phyloP scores from a whole-genome alignment of 176 grass and related monocot genomes.

The Rhynchospora tenuis region DNA sequence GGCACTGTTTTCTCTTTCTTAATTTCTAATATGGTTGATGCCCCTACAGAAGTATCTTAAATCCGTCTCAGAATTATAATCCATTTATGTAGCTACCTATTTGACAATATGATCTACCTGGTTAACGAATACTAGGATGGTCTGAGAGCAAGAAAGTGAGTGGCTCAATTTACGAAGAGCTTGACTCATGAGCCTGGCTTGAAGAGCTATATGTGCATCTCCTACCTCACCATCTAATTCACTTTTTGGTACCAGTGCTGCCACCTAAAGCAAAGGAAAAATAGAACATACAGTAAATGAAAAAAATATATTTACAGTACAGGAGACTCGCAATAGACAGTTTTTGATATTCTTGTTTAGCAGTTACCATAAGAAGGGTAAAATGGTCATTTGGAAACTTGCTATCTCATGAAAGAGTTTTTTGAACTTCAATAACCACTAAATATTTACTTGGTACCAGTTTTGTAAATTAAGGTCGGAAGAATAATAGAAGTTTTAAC shows the following conservation, averaged over 20 bases:
- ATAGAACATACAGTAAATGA: background rate
- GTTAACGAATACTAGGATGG: constrained; percentile 45
- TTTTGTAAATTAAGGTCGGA: background rate
- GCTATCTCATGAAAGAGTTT: background rate
- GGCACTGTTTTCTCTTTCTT: background rate
- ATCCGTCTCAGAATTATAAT: background rate
- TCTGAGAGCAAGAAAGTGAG: constrained; percentile 37
- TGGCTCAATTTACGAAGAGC: constrained; percentile 47
- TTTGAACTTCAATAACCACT: background rate
- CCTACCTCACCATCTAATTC: constrained; percentile 52
- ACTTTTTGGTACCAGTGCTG: constrained; percentile 50
- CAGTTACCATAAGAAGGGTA: background rate
- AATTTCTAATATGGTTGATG: background rate
- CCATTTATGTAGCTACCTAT: background rate
- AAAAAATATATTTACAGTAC: background rate
- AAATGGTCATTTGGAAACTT: background rate
- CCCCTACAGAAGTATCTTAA: background rate
- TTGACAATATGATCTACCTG: constrained; percentile 24
- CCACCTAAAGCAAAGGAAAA: constrained; percentile 29
- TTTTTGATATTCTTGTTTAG: background rate
- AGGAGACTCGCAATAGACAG: background rate
- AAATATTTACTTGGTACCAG: background rate
- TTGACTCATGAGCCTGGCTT: constrained; percentile 54
- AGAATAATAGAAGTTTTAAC: background rate
- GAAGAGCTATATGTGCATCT: constrained; percentile 44